Percentiles rank a stretch among this genome's conserved stretches.
These are phyloP conservation scores for Dothistroma septosporum DNA, from an alignment of 2,329 filamentous ascomycete species.

Conservation along the genomic window DNA sequence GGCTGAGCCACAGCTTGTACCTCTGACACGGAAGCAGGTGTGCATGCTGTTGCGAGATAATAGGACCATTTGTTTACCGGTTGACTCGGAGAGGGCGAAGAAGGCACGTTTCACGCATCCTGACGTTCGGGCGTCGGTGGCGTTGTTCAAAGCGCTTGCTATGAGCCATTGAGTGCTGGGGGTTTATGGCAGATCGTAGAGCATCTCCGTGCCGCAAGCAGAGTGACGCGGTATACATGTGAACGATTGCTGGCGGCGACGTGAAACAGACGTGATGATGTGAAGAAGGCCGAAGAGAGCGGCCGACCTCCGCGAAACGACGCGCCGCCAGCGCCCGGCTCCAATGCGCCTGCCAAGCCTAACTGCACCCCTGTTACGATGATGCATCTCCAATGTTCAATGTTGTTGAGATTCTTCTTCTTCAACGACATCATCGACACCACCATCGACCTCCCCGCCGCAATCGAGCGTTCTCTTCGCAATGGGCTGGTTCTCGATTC, in stretches of 20 bases:
- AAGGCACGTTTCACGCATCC: not conserved
- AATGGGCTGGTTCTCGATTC: slow-evolving; percentile 64
- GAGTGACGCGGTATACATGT: too few species aligned
- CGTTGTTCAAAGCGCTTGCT: not conserved
- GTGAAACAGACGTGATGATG: not conserved
- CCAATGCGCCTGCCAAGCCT: not conserved
- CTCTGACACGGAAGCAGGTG: not conserved
- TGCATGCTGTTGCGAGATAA: not conserved
- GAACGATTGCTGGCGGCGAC: too few species aligned
- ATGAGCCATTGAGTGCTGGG: not conserved
- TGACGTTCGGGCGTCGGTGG: not conserved
- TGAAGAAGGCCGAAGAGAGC: not conserved
- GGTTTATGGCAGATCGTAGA: not conserved
- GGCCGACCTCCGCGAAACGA: too few species aligned
- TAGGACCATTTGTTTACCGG: not conserved
- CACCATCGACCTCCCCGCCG: not conserved
- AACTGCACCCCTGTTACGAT: not conserved
- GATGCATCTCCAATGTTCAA: too few species aligned
- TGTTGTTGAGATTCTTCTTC: slow-evolving; percentile 3
- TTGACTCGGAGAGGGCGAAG: not conserved
- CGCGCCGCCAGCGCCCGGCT: too few species aligned
- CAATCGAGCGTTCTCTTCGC: not conserved
- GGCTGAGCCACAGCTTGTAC: slow-evolving; percentile 14
- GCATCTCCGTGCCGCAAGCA: not conserved
- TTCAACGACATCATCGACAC: slow-evolving; percentile 9